Conservation (phyloP, 176 grass and related monocot species). For the Carex kokanica region DNA sequence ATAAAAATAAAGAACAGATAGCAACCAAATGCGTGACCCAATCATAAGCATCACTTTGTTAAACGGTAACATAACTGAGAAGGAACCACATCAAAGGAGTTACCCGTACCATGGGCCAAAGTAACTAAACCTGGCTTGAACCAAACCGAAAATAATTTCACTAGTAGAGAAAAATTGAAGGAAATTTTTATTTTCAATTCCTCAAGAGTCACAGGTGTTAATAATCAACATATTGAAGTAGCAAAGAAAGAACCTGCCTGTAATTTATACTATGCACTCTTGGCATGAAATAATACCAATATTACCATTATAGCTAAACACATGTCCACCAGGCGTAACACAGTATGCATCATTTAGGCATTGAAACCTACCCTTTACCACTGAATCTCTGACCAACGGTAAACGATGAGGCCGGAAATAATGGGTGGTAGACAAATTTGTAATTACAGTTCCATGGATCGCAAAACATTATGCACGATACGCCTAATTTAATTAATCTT, state of each 20-base stretch:
- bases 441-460: background rate
- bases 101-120: background rate
- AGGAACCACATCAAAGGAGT: background rate
- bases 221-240: background rate
- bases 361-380: background rate
- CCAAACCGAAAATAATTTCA: background rate
- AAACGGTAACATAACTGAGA: background rate
- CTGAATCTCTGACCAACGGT: background rate
- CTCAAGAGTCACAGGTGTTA: background rate
- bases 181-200: background rate
- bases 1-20: constrained; percentile 3
- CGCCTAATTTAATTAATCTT: background rate
- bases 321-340: background rate
- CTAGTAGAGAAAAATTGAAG: background rate
- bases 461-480: background rate
- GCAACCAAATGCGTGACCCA: background rate
- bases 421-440: background rate
- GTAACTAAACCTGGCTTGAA: background rate
- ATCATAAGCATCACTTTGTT: background rate
- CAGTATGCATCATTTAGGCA: background rate
- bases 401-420: background rate
- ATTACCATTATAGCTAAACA: background rate
- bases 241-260: background rate
- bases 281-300: background rate
- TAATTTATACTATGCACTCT: background rate